Conservation (phyloP, 805 yeast genomes). For the Pichia cephalocereana region DNA sequence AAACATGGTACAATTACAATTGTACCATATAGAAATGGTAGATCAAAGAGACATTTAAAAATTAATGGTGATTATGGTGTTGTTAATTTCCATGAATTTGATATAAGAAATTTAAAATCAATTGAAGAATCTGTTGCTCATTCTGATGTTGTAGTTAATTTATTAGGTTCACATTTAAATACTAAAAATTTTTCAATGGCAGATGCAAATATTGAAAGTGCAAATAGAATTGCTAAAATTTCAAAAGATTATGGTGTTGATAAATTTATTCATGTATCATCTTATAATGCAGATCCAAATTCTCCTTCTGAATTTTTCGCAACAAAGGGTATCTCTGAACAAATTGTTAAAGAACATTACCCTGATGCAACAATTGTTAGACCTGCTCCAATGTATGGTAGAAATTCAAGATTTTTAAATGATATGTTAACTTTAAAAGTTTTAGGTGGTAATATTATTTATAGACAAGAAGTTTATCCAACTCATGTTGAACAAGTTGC, state of each 20-base stretch:
- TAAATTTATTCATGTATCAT: conserved; percentile 68
- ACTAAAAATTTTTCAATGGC: conserved; percentile 79
- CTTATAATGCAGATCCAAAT: conserved; percentile 63
- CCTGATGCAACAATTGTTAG: conserved; percentile 81
- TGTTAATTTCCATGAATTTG: conserved; percentile 75
- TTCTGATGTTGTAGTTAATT: conserved; percentile 75
- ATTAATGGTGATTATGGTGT: conserved; percentile 84
- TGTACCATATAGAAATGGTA: conserved; percentile 75
- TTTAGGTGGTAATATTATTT: conserved; percentile 58
- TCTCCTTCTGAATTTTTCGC: conserved; percentile 66
- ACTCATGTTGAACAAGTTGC: conserved; percentile 76
- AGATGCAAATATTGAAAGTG: conserved; percentile 72
- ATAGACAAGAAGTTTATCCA: conserved; percentile 59
- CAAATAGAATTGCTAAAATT: conserved; percentile 70
- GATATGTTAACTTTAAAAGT: conserved; percentile 45
- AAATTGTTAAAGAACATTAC: conserved; percentile 51
- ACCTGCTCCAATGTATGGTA: conserved; percentile 73
- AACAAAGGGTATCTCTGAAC: conserved; percentile 73
- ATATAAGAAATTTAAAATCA: conserved; percentile 65
- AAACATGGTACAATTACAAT: conserved; percentile 72
- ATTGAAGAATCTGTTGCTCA: conserved; percentile 70
- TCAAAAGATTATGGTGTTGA: conserved; percentile 62
- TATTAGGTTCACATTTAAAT: conserved; percentile 65
- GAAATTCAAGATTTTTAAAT: conserved; percentile 62
- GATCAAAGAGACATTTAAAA: conserved; percentile 68